Percentiles rank a stretch among this genome's conserved stretches.
phyloP scores from a whole-genome alignment of 164 flowering plant species.

The Platanus orientalis region DNA sequence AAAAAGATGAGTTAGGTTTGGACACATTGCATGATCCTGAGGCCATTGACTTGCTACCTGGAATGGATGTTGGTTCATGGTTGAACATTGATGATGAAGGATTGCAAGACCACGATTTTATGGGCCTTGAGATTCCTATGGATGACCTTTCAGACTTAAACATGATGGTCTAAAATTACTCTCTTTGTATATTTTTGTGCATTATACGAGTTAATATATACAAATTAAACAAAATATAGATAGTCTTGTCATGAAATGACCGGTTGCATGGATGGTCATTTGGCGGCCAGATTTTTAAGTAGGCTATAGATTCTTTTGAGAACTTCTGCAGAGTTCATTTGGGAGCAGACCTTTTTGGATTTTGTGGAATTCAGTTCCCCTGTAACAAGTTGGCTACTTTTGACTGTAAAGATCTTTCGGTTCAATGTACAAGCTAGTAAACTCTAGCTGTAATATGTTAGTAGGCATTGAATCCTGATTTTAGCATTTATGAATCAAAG shows the following conservation, averaged over 20 bases:
- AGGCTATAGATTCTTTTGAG: constrained; percentile 59
- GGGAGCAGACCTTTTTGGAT: constrained; percentile 28
- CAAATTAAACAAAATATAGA: constrained; percentile 27
- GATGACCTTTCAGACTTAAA: constrained; percentile 74
- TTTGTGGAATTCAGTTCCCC: constrained; percentile 24
- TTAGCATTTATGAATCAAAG: constrained; percentile 46
- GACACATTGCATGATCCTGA: constrained; percentile 51
- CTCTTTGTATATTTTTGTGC: constrained; percentile 56
- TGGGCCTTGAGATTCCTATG: constrained; percentile 83
- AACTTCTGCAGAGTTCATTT: constrained; percentile 30
- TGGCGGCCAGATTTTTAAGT: constrained; percentile 26
- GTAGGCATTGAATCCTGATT: constrained; percentile 33
- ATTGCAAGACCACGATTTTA: constrained; percentile 52
- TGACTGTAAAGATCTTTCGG: constrained; percentile 44
- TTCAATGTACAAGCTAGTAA: constrained; percentile 33
- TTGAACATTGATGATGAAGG: constrained; percentile 62
- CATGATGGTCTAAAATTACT: constrained; percentile 63
- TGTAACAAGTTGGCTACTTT: constrained; percentile 27
- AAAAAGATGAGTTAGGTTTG: constrained; percentile 32
- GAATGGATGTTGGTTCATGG: constrained; percentile 53
- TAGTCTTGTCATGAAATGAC: constrained; percentile 30
- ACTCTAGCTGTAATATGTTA: constrained; percentile 28
- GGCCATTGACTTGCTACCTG: constrained; percentile 47
- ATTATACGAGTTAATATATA: constrained; percentile 35
- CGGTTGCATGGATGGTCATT: constrained; percentile 26